A percentile compares a stretch with the other conserved stretches of the same genome.
Conservation (phyloP, 106 monocot species). For the Dioscorea zingiberensis region DNA sequence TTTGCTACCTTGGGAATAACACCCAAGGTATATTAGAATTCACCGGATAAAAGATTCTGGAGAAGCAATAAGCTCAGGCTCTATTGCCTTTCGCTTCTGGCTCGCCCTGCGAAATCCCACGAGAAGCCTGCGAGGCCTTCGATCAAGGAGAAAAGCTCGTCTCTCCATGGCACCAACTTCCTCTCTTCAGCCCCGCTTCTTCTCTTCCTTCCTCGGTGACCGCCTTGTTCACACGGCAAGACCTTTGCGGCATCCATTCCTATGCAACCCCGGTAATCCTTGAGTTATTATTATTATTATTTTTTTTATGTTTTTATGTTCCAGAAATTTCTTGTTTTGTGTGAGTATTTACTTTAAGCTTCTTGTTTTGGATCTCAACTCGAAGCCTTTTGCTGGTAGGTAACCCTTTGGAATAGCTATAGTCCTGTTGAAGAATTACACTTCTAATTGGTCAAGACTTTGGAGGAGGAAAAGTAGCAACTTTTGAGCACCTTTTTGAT, state of each 20-base stretch:
- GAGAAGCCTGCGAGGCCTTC: too few relatives aligned
- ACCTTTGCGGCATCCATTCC: conserved; percentile 19
- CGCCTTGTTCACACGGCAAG: conserved; percentile 34
- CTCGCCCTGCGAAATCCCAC: too few relatives aligned
- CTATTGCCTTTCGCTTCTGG: too few relatives aligned
- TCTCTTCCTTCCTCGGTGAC: conserved; percentile 80
- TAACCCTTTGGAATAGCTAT: not conserved
- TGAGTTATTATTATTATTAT: not conserved
- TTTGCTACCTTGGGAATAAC: too few relatives aligned
- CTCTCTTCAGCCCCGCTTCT: conserved; percentile 35
- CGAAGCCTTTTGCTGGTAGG: too few relatives aligned
- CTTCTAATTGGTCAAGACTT: not conserved
- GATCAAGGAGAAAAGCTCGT: too few relatives aligned
- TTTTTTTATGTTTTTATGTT: not conserved
- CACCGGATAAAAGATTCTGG: too few relatives aligned
- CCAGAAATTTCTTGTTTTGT: not conserved
- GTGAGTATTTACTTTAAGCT: not conserved
- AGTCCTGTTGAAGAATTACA: not conserved
- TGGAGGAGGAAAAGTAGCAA: not conserved
- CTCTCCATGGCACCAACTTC: not conserved
- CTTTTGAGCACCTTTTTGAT: too few relatives aligned
- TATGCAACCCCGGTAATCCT: conserved; percentile 13
- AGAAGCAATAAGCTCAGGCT: too few relatives aligned
- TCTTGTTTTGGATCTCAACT: not conserved
- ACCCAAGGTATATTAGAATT: too few relatives aligned